phyloP scores from a whole-genome alignment of 163 green algal species.

The Chlamydomonas reinhardtii region DNA sequence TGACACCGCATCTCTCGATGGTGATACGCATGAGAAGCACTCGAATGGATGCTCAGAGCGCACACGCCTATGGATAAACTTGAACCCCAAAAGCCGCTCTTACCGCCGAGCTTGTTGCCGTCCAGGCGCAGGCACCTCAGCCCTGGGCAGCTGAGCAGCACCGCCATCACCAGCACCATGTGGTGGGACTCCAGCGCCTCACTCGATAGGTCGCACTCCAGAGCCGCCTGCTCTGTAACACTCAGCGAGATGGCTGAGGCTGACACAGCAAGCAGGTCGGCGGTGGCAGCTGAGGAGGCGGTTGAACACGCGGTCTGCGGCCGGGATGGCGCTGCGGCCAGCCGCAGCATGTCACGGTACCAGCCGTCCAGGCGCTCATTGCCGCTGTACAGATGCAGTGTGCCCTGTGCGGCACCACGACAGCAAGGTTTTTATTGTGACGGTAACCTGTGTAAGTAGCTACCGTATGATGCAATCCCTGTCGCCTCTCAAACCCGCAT shows the following conservation, averaged over 20 bases:
- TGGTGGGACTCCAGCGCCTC: slow-evolving; percentile 54
- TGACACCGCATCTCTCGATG: too few relatives aligned
- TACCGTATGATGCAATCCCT: too few relatives aligned
- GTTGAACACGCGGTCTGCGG: too few relatives aligned
- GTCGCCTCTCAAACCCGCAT: not conserved
- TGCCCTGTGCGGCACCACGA: not conserved
- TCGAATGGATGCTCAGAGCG: too few relatives aligned
- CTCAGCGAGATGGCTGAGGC: too few relatives aligned
- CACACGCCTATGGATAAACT: too few relatives aligned
- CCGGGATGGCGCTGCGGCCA: not conserved
- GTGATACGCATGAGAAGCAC: too few relatives aligned
- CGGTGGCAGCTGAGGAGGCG: too few relatives aligned
- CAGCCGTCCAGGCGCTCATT: slow-evolving; percentile 37
- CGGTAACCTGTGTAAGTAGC: too few relatives aligned
- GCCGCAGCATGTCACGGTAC: slow-evolving; percentile 33
- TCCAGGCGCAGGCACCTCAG: slow-evolving; percentile 47
- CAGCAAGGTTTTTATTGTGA: too few relatives aligned
- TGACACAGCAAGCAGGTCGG: too few relatives aligned
- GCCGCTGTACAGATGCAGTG: slow-evolving; percentile 40
- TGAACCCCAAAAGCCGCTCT: too few relatives aligned
- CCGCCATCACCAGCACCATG: slow-evolving; percentile 54
- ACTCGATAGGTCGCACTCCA: slow-evolving; percentile 47
- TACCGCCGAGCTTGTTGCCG: slow-evolving; percentile 47
- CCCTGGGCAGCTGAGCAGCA: slow-evolving; percentile 41
- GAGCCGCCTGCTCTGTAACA: not conserved